These are phyloP conservation scores for Tetradesmus obliquus DNA, from an alignment of 139 green algal species.

Conservation along the genomic window DNA sequence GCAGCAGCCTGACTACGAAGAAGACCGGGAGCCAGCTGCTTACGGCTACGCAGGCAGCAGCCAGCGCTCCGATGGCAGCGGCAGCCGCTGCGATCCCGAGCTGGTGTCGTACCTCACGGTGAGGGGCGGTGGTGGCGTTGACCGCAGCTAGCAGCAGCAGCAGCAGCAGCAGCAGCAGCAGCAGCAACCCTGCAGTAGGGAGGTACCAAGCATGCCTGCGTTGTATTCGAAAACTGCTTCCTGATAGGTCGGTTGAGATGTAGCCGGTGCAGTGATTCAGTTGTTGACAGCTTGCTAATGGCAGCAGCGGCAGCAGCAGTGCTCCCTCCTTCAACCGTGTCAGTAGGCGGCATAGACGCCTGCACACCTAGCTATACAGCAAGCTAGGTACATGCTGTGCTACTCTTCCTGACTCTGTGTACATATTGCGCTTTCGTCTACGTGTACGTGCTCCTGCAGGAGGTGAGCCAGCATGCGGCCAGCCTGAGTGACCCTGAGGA, in stretches of 20 bases:
- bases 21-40: not conserved
- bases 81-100: not conserved
- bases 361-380: not conserved
- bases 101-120: not conserved
- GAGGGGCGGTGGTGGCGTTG: not conserved
- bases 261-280: not conserved
- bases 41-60: not conserved
- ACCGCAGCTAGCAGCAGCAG: not conserved
- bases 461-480: slow-evolving; percentile 67
- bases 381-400: not conserved
- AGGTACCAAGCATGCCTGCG: not conserved
- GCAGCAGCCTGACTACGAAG: not conserved
- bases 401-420: not conserved
- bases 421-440: not conserved
- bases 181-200: not conserved
- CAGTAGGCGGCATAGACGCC: not conserved
- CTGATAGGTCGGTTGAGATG: not conserved
- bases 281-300: not conserved
- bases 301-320: not conserved
- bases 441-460: slow-evolving; percentile 52
- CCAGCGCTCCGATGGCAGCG: not conserved
- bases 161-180: not conserved
- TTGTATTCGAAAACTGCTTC: not conserved
- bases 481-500: slow-evolving; percentile 75
- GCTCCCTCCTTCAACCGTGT: not conserved